Evolutionary conservation across 1,284 basidiomycete genomes (phyloP).

Genomic region (Leccinum subspadiceum): DNA sequence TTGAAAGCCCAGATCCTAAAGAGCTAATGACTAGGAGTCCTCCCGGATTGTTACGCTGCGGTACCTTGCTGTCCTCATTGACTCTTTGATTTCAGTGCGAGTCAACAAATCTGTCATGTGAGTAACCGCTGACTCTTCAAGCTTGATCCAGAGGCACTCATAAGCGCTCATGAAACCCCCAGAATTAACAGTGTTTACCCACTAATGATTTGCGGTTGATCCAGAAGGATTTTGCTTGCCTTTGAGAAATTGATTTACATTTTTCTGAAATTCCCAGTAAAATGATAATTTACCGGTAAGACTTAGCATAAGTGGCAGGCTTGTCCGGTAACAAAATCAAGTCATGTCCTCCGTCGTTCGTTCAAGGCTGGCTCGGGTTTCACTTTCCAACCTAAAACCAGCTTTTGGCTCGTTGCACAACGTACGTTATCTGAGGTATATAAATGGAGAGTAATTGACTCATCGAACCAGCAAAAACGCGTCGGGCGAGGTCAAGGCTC

Average conservation of each 20-base stretch:
- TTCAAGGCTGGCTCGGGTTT: constrained; percentile 38
- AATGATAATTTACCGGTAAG: not conserved
- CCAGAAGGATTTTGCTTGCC: not conserved
- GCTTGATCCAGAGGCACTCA: not conserved
- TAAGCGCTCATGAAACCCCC: not conserved
- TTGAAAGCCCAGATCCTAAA: not conserved
- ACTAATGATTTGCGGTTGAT: not conserved
- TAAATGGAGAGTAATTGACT: not conserved
- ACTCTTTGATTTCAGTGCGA: not conserved
- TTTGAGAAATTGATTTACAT: no score
- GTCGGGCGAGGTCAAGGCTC: constrained; percentile 92
- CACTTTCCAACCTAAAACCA: constrained; percentile 63
- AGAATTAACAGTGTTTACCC: not conserved
- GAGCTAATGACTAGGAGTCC: not conserved
- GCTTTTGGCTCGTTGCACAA: constrained; percentile 61
- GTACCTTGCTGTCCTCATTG: not conserved
- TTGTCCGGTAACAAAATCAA: no score
- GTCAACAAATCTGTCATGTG: not conserved
- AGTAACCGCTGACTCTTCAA: not conserved
- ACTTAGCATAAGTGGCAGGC: not conserved
- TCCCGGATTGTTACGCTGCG: not conserved
- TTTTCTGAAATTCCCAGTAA: not conserved
- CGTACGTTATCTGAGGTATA: constrained; percentile 35
- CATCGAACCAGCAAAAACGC: constrained; percentile 74
- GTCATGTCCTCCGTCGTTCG: constrained; percentile 34